A percentile compares a stretch with the other conserved stretches of the same genome.
Conservation (phyloP, 257 asterid species). For the Salvia rosmarinus region DNA sequence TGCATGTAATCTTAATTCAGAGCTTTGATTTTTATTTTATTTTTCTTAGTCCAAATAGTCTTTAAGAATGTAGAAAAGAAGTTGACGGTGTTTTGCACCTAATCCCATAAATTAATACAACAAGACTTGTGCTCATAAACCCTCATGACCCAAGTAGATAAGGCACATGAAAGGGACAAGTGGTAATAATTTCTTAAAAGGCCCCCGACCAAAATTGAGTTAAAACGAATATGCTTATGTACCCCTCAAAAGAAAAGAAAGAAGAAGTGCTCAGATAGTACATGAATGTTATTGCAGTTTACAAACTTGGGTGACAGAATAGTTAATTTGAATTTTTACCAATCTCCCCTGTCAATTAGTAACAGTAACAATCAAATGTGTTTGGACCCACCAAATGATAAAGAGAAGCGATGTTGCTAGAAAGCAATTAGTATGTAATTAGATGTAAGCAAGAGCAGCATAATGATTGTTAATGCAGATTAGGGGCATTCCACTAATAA, state of each 20-base stretch:
- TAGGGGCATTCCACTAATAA: constrained; percentile 26
- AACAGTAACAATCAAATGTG: constrained; percentile 16
- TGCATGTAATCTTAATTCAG: too few species aligned
- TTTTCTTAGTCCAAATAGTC: too few species aligned
- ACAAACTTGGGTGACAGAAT: background rate
- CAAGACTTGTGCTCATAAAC: background rate
- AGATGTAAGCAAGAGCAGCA: background rate
- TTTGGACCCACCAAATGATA: constrained; percentile 18
- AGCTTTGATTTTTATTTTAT: too few species aligned
- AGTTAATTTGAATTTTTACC: constrained; percentile 18
- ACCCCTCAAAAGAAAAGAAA: background rate
- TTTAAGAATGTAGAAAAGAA: too few species aligned
- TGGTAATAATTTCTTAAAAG: constrained; percentile 19
- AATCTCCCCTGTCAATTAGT: background rate
- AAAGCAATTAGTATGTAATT: constrained; percentile 20
- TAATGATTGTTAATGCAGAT: constrained; percentile 27
- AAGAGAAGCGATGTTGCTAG: background rate
- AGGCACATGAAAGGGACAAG: constrained; percentile 33
- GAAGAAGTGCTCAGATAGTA: background rate
- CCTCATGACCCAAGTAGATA: background rate
- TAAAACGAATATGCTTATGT: background rate
- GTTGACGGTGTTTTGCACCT: too few species aligned
- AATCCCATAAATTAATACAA: too few species aligned
- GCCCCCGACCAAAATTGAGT: constrained; percentile 12
- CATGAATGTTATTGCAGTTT: background rate